A percentile compares a stretch with the other conserved stretches of the same genome.
Evolutionary conservation across 2,329 filamentous ascomycete species (phyloP).

Genomic region (Aspergillus amoenus): DNA sequence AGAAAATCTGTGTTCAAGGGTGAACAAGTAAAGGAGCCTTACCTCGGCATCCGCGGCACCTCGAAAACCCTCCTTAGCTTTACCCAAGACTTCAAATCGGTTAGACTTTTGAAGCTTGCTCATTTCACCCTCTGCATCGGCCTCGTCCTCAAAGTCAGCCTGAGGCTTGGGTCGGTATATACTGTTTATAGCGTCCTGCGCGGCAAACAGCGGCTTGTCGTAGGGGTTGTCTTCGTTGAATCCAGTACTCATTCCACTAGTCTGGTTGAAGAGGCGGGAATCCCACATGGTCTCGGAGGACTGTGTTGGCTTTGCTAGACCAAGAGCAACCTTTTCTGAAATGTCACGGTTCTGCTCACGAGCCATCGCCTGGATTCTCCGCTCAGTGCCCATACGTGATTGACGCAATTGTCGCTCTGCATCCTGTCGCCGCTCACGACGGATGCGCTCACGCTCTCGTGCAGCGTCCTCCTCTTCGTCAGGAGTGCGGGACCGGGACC

Average conservation of each 20-base stretch:
- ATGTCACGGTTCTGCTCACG: conserved; percentile 96
- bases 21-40: conserved; percentile 28
- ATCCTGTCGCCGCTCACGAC: conserved; percentile 75
- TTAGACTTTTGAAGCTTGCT: conserved; percentile 82
- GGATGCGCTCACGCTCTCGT: conserved; percentile 72
- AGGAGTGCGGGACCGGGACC: conserved; percentile 48
- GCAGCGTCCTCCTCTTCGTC: conserved; percentile 68
- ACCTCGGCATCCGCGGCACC: conserved; percentile 77
- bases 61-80: conserved; percentile 81
- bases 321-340: conserved; percentile 92
- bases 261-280: conserved; percentile 90
- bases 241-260: conserved; percentile 82
- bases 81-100: conserved; percentile 85
- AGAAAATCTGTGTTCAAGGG: neutral
- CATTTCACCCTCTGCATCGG: conserved; percentile 77
- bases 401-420: conserved; percentile 88
- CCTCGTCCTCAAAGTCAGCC: conserved; percentile 74
- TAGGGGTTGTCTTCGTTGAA: conserved; percentile 98
- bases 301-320: conserved; percentile 90
- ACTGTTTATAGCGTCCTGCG: conserved; percentile 88
- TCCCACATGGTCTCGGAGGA: conserved; percentile 96
- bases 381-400: conserved; percentile 92
- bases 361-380: conserved; percentile 87
- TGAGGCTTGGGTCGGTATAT: conserved; percentile 82
- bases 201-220: conserved; percentile 94